Conservation (phyloP, 495 filamentous ascomycete species). For the Penicillium psychrofluorescens region DNA sequence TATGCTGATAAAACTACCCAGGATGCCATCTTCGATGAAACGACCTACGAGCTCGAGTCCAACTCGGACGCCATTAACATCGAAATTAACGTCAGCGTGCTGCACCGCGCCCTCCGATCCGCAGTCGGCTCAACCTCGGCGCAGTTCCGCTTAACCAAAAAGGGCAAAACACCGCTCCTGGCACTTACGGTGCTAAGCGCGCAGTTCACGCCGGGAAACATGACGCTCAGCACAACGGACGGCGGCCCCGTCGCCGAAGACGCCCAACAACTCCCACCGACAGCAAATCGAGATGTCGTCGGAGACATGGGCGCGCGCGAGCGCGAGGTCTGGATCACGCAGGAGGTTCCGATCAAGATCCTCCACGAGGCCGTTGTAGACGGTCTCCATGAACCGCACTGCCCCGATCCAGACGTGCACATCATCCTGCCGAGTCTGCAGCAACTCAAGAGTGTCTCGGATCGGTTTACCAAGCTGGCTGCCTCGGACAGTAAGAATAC, state of each 20-base stretch:
- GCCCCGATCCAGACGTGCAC: constrained; percentile 88
- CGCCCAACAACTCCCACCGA: constrained; percentile 7
- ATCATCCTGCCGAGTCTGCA: constrained; percentile 78
- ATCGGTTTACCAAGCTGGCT: constrained; percentile 84
- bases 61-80: constrained; percentile 82
- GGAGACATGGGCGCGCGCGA: constrained; percentile 43
- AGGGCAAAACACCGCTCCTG: constrained; percentile 75
- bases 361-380: constrained; percentile 72
- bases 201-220: constrained; percentile 34
- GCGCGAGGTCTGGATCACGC: constrained; percentile 84
- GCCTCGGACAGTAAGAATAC: constrained; percentile 20
- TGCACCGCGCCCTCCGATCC: constrained; percentile 81
- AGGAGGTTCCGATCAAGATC: constrained; percentile 90
- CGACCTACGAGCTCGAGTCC: constrained; percentile 71
- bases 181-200: constrained; percentile 72
- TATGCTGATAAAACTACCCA: constrained; percentile 13
- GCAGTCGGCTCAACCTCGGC: constrained; percentile 69
- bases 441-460: constrained; percentile 83
- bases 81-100: constrained; percentile 73
- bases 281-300: constrained; percentile 29
- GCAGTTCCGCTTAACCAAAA: constrained; percentile 85
- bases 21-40: constrained; percentile 79
- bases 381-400: constrained; percentile 80
- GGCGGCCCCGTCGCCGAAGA: constrained; percentile 17
- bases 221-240: constrained; percentile 37